Evolutionary conservation across 345 rosid species (phyloP), one percentile per base, ranked within the genome.

Genomic region (Moringa oleifera): DNA sequence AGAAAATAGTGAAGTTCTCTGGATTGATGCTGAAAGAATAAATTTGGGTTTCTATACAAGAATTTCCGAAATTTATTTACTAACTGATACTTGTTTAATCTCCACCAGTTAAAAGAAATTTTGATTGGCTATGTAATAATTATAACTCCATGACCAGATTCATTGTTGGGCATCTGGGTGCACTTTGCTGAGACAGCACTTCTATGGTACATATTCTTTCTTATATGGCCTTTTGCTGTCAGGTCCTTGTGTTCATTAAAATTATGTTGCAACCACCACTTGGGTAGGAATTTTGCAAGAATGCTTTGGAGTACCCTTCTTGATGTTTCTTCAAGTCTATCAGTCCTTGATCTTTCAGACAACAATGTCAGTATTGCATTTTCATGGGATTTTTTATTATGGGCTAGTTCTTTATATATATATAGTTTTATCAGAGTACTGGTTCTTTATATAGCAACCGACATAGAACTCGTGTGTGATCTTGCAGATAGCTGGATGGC

Each of bases 401-500:
- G n/a, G n/a, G n/a, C n/a, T n/a, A n/a, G n/a, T n/a, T n/a, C n/a
- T n/a, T n/a, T n/a, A n/a, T n/a, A n/a, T n/a, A n/a, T n/a, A n/a
- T n/a, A n/a, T n/a, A n/a, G n/a, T n/a, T n/a, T n/a, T n/a, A n/a
- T n/a, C n/a, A n/a, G n/a, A n/a, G n/a, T n/a, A 57, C 47, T 60
- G 62, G 55, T 47, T 50, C 41, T 66, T 67, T 57, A 8, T 33
- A 33, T 55, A 46, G 60, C 61, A 62, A 51, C 62, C n/a, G n/a
- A 66, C 31, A 63, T 47, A 62, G 31, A n/a, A 55, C 24, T 68
- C 22, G 54, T 33, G 50, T 23, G 52, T 52, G 28, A 46, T 65
- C 9, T 36, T 36, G 51, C 74, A 90, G 96, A 80, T 93, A 68
- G 62, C 87, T 69, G 96, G 99, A 63, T 88, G 96, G 96, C 90